Evolutionary conservation across 2,329 filamentous ascomycete species (phyloP).

Genomic region (Plenodomus tracheiphilus): DNA sequence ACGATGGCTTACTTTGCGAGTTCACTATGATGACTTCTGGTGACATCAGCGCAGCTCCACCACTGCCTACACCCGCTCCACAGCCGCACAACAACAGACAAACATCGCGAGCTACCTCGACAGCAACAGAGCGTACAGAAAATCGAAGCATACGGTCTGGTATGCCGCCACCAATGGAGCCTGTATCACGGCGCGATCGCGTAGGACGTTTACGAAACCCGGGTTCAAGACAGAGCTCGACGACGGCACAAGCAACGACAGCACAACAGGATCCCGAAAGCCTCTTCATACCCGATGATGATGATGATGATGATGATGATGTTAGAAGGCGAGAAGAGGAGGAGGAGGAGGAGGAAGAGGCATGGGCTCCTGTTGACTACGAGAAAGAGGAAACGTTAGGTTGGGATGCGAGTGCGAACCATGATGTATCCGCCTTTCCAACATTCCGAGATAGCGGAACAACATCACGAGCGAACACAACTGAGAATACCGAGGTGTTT

Average conservation of each 20-base stretch:
- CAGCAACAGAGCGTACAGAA: conserved; percentile 21
- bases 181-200: conserved; percentile 33
- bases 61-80: conserved; percentile 16
- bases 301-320: conserved; percentile 71
- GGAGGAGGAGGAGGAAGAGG: conserved; percentile 66
- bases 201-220: conserved; percentile 31
- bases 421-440: conserved; percentile 44
- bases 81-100: conserved; percentile 33
- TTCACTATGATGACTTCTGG: conserved; percentile 84
- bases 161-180: conserved; percentile 49
- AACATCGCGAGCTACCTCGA: conserved; percentile 32
- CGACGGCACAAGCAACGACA: conserved; percentile 15
- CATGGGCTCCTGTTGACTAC: conserved; percentile 73
- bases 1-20: conserved; percentile 70
- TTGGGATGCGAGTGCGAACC: conserved; percentile 71
- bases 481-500: conserved; percentile 49
- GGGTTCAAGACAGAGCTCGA: conserved; percentile 30
- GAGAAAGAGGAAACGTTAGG: conserved; percentile 69
- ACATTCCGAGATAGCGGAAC: conserved; percentile 50
- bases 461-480: conserved; percentile 26
- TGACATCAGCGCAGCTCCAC: conserved; percentile 54
- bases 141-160: conserved; percentile 33
- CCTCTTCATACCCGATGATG: conserved; percentile 68
- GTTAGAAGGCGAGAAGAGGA: conserved; percentile 61
- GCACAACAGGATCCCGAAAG: conserved; percentile 64